phyloP scores from a whole-genome alignment of 805 yeast species.

The Yamadazyma paraphyllophila region DNA sequence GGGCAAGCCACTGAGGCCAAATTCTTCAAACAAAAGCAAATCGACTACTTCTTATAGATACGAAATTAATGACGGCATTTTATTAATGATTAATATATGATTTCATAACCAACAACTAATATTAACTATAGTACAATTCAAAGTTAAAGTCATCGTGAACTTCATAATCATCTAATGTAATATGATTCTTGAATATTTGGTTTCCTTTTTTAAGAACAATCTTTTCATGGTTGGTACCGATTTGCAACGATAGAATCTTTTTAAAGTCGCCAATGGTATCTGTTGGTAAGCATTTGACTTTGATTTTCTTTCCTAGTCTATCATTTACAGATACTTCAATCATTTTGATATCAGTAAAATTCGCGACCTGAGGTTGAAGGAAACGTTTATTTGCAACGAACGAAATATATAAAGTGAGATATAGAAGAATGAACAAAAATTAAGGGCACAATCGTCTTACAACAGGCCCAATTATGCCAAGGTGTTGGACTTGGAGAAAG shows the following conservation, averaged over 20 bases:
- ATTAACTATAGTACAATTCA: constrained; percentile 71
- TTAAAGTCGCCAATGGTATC: constrained; percentile 92
- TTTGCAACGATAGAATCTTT: constrained; percentile 75
- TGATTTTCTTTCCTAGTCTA: constrained; percentile 81
- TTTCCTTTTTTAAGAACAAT: constrained; percentile 81
- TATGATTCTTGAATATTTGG: constrained; percentile 82
- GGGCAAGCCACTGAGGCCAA: constrained; percentile 1
- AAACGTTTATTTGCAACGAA: too few relatives aligned
- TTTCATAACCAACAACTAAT: neutral
- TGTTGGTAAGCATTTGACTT: constrained; percentile 81
- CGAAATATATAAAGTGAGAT: neutral
- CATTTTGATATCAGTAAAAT: constrained; percentile 20
- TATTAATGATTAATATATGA: constrained; percentile 4
- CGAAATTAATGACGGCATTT: constrained; percentile 3
- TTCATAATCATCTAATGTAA: constrained; percentile 90
- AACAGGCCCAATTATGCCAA: neutral
- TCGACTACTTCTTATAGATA: constrained; percentile 49
- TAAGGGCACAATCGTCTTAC: too few relatives aligned
- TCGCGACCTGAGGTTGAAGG: neutral
- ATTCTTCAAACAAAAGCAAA: constrained; percentile 28
- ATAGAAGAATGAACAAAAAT: too few relatives aligned
- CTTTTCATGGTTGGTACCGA: constrained; percentile 69
- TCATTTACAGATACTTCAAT: constrained; percentile 43
- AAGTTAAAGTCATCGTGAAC: constrained; percentile 84
- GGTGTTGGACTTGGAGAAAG: constrained; percentile 44